These are phyloP conservation scores for Saccharomycopsis sp. DNA, from an alignment of 805 yeast species.

Conservation along the genomic window DNA sequence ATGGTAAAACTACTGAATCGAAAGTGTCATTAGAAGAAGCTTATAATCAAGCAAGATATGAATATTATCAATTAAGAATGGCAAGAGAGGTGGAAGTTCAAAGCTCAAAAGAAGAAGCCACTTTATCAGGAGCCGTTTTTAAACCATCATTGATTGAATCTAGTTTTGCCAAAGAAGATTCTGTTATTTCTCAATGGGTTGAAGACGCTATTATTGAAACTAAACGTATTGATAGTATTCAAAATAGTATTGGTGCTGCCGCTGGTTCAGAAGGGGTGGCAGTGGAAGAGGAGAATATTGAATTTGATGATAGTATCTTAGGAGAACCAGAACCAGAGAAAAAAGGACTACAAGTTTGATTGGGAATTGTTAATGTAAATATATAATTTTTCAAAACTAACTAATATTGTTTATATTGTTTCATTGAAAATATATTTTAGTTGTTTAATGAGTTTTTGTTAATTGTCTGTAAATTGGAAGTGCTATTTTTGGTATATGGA, in stretches of 20 bases:
- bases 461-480: too few species aligned
- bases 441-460: too few species aligned
- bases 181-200: conserved; percentile 63
- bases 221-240: conserved; percentile 21
- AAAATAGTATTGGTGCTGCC: not conserved
- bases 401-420: too few species aligned
- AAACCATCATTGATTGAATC: conserved; percentile 50
- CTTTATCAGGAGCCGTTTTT: conserved; percentile 75
- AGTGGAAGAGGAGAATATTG: not conserved
- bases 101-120: conserved; percentile 72
- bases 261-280: not conserved
- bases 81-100: conserved; percentile 66
- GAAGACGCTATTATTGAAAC: conserved; percentile 57
- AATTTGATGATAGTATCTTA: too few species aligned
- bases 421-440: too few species aligned
- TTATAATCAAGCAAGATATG: conserved; percentile 78
- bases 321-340: too few species aligned
- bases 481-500: too few species aligned
- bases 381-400: too few species aligned
- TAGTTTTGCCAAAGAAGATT: conserved; percentile 66
- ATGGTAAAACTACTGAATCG: conserved; percentile 21
- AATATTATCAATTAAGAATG: conserved; percentile 80
- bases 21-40: conserved; percentile 43
- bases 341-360: too few species aligned
- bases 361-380: too few species aligned